These are phyloP conservation scores for Hymenoscyphus fraxineus DNA, from an alignment of 2,329 filamentous ascomycete species.

Conservation along the genomic window DNA sequence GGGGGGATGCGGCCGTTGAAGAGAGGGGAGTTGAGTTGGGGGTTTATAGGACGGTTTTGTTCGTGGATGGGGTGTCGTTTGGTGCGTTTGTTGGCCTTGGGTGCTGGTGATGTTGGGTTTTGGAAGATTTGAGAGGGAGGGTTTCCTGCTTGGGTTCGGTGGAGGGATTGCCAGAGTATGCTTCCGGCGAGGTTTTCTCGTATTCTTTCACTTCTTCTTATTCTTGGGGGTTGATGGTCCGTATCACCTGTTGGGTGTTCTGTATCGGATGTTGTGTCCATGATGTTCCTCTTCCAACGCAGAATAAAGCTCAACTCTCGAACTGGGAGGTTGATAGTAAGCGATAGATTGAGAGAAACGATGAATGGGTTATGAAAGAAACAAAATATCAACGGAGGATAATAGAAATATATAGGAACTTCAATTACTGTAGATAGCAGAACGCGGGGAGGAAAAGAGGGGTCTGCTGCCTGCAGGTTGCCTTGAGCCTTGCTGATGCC, in stretches of 20 bases:
- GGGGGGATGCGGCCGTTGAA: slow-evolving; percentile 25
- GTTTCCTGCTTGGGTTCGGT: neutral
- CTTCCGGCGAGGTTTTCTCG: neutral
- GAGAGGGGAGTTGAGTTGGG: slow-evolving; percentile 20
- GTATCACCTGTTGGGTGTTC: neutral
- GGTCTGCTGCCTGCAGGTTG: neutral
- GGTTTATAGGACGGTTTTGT: slow-evolving; percentile 11
- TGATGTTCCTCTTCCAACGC: neutral
- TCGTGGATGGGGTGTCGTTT: slow-evolving; percentile 11
- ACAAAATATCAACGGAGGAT: neutral
- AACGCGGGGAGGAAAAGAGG: neutral
- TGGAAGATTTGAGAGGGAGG: neutral
- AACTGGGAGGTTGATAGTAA: neutral
- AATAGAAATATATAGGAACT: neutral
- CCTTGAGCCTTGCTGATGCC: neutral
- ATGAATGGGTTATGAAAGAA: too few relatives aligned
- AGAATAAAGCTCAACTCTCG: neutral
- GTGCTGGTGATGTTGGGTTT: neutral
- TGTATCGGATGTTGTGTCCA: neutral
- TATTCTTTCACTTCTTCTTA: neutral
- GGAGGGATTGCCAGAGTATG: neutral
- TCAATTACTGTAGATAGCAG: neutral
- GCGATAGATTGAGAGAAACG: too few relatives aligned
- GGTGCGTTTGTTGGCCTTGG: neutral
- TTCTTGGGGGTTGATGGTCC: neutral